A percentile compares a stretch with the other conserved stretches of the same genome.
These are phyloP conservation scores for Drechslera avenae DNA, from an alignment of 2,329 filamentous ascomycete genomes.

Conservation along the genomic window DNA sequence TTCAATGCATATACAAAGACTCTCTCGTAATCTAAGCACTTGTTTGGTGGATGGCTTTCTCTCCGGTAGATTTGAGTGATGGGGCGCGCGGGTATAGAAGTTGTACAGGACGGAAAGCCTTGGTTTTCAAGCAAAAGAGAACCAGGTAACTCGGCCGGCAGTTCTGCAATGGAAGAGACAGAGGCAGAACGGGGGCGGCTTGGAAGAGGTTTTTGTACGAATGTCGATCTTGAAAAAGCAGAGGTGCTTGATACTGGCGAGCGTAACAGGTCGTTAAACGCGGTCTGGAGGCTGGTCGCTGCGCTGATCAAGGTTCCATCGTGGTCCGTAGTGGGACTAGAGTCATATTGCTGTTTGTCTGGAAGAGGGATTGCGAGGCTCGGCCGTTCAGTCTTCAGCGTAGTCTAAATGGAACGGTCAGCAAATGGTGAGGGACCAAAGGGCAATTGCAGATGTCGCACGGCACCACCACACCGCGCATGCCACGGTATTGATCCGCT, in stretches of 20 bases:
- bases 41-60: conserved; percentile 13
- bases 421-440: conserved; percentile 42
- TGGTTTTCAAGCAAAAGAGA: conserved; percentile 42
- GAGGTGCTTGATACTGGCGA: conserved; percentile 46
- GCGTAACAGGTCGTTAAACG: conserved; percentile 52
- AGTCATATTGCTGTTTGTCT: conserved; percentile 25
- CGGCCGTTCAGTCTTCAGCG: conserved; percentile 29
- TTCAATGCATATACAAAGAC: conserved; percentile 1
- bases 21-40: background rate
- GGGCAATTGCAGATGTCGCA: conserved; percentile 27
- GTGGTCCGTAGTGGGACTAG: conserved; percentile 35
- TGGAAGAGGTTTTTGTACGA: conserved; percentile 44
- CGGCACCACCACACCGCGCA: conserved; percentile 27
- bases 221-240: conserved; percentile 34
- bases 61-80: conserved; percentile 17
- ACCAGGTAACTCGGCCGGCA: conserved; percentile 38
- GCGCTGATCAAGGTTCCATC: conserved; percentile 37
- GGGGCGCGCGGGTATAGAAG: conserved; percentile 19
- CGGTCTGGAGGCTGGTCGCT: conserved; percentile 46
- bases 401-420: conserved; percentile 34
- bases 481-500: conserved; percentile 17
- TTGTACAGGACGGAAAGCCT: conserved; percentile 31
- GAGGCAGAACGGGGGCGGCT: conserved; percentile 50
- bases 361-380: conserved; percentile 39
- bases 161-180: conserved; percentile 47